Conservation (phyloP, 129 eudicot species). For the Silybum marianum region DNA sequence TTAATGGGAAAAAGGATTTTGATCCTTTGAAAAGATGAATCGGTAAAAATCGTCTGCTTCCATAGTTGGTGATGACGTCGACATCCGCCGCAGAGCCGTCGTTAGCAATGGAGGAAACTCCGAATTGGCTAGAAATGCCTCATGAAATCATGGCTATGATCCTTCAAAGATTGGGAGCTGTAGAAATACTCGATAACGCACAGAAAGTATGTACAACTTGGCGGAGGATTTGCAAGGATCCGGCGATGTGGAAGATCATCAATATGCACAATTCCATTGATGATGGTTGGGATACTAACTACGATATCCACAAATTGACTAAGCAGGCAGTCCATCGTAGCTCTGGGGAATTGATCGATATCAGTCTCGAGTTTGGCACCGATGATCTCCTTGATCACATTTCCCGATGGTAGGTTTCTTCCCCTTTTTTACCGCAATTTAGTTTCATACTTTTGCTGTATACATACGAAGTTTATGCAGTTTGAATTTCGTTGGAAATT, state of each 20-base stretch:
- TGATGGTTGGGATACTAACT: neutral
- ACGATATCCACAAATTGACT: slow-evolving; percentile 28
- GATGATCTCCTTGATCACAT: slow-evolving; percentile 55
- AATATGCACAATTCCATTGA: neutral
- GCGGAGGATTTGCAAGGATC: slow-evolving; percentile 48
- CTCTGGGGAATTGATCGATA: slow-evolving; percentile 54
- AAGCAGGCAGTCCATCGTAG: slow-evolving; percentile 66
- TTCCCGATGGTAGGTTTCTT: slow-evolving; percentile 38
- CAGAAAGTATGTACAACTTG: slow-evolving; percentile 60
- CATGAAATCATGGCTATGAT: slow-evolving; percentile 44
- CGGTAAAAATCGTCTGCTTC: neutral
- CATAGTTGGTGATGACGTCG: neutral
- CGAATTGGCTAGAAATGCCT: slow-evolving; percentile 56
- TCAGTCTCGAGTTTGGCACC: slow-evolving; percentile 48
- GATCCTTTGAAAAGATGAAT: neutral
- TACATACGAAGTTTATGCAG: neutral
- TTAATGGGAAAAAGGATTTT: neutral
- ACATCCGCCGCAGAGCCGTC: neutral
- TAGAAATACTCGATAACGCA: slow-evolving; percentile 40
- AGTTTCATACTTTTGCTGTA: slow-evolving; percentile 1
- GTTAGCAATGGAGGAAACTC: neutral
- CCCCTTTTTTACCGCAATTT: neutral
- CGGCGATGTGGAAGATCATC: slow-evolving; percentile 43
- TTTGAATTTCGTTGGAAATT: neutral
- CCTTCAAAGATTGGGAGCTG: slow-evolving; percentile 30